These are phyloP conservation scores for Penicillium sp. DNA, from an alignment of 2,329 filamentous ascomycete genomes.

Conservation along the genomic window DNA sequence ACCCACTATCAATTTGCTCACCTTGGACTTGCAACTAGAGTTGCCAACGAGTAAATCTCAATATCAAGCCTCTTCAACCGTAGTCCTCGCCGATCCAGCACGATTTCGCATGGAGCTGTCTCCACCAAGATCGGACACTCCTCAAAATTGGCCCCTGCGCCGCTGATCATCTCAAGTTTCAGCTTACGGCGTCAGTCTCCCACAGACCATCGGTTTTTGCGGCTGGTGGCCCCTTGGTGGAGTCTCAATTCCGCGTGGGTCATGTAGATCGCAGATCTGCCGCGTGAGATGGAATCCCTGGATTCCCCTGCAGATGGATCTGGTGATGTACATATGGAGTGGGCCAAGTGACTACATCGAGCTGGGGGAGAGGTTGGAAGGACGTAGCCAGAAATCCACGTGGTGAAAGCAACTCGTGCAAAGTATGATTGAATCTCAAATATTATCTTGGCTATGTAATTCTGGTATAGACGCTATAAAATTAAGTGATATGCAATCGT, in stretches of 20 bases:
- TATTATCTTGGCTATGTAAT: slow-evolving; percentile 2
- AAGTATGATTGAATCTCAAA: background rate
- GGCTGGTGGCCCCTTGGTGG: background rate
- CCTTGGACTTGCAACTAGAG: background rate
- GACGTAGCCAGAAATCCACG: background rate
- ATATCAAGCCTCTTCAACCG: background rate
- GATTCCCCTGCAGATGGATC: background rate
- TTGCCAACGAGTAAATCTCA: background rate
- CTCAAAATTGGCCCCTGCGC: slow-evolving; percentile 2
- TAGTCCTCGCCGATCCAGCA: background rate
- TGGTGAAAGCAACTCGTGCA: background rate
- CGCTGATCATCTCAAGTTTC: background rate
- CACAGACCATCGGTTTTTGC: background rate
- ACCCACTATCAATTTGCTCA: background rate
- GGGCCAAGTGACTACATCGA: background rate
- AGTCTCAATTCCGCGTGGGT: background rate
- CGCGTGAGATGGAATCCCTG: background rate
- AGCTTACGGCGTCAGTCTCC: background rate
- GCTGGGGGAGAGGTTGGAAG: background rate
- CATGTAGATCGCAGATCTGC: background rate
- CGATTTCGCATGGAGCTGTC: background rate
- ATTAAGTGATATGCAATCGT: slow-evolving; percentile 2
- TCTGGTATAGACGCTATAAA: background rate
- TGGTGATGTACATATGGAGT: too few species aligned
- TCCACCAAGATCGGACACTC: background rate